phyloP scores from a whole-genome alignment of 768 basidiomycete genomes.

The Pleurotus tuber-regium region DNA sequence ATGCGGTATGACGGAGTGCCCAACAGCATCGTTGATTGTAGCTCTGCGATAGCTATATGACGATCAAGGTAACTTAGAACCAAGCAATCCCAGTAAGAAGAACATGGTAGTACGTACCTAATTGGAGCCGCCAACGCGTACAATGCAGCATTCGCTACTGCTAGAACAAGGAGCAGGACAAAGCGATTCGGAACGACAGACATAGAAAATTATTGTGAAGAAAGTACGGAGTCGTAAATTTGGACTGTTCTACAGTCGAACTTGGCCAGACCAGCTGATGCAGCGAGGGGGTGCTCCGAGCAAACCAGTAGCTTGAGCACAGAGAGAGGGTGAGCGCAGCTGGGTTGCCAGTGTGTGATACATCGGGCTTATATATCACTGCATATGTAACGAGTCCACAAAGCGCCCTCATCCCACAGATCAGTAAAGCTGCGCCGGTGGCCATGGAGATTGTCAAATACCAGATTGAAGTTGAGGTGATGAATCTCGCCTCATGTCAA shows the following conservation, averaged over 20 bases:
- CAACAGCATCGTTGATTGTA: not conserved
- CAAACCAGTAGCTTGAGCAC: constrained; percentile 11
- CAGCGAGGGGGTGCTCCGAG: constrained; percentile 8
- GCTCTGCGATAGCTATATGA: not conserved
- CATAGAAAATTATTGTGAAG: not conserved
- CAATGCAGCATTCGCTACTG: constrained; percentile 2
- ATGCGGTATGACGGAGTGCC: not conserved
- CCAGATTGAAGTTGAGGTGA: too few relatives aligned
- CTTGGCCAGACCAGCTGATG: constrained; percentile 11
- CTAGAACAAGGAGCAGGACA: constrained; percentile 1
- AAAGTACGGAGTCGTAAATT: not conserved
- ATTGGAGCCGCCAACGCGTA: constrained; percentile 4
- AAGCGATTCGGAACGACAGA: constrained; percentile 5
- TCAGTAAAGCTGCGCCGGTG: constrained; percentile 8
- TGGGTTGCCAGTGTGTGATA: not conserved
- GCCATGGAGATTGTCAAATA: constrained; percentile 1
- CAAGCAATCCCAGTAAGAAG: not conserved
- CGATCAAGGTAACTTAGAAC: not conserved
- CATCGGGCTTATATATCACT: constrained; percentile 2
- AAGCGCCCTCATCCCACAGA: not conserved
- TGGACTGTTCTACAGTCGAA: not conserved
- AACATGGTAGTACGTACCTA: not conserved
- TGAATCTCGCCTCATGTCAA: too few relatives aligned
- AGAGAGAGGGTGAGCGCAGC: constrained; percentile 7
- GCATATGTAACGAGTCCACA: not conserved